phyloP scores from a whole-genome alignment of 139 green algal genomes.

The Nannochloris sp. region DNA sequence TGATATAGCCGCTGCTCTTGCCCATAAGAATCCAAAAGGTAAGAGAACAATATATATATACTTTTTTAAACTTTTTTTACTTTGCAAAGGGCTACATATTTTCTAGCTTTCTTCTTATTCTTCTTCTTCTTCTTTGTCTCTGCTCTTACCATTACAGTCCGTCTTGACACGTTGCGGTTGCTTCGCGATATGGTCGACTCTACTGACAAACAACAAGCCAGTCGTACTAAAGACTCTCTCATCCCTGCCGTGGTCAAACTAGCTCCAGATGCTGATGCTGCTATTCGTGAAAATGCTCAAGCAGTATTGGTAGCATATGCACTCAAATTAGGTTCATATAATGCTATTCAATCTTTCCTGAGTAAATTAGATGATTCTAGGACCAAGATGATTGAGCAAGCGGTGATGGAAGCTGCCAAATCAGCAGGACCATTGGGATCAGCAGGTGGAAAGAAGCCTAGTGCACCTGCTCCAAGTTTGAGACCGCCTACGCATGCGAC shows the following conservation, averaged over 20 bases:
- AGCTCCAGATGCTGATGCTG: slow-evolving; percentile 55
- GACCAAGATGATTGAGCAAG: slow-evolving; percentile 72
- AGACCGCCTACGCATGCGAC: not conserved
- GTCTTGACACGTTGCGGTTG: slow-evolving; percentile 54
- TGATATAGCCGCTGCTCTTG: slow-evolving; percentile 47
- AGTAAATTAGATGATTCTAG: slow-evolving; percentile 62
- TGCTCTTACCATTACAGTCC: slow-evolving; percentile 23
- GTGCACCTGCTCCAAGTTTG: not conserved
- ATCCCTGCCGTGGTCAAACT: slow-evolving; percentile 55
- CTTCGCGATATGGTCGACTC: slow-evolving; percentile 33
- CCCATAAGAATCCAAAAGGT: slow-evolving; percentile 79
- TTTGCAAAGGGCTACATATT: not conserved
- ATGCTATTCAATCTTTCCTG: slow-evolving; percentile 16
- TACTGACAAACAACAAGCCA: slow-evolving; percentile 10
- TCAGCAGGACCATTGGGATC: not conserved
- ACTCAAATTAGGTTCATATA: slow-evolving; percentile 38
- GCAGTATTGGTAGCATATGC: slow-evolving; percentile 60
- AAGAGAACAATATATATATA: too few species aligned
- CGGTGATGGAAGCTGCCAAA: slow-evolving; percentile 39
- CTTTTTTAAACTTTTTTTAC: not conserved
- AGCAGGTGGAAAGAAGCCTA: not conserved
- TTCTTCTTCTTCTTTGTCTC: too few species aligned
- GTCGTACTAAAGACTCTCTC: slow-evolving; percentile 27
- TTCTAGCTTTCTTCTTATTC: too few species aligned
- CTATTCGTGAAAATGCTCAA: slow-evolving; percentile 64